These are phyloP conservation scores for Pulveroboletus sp. DNA, from an alignment of 768 basidiomycete species.

Conservation along the genomic window DNA sequence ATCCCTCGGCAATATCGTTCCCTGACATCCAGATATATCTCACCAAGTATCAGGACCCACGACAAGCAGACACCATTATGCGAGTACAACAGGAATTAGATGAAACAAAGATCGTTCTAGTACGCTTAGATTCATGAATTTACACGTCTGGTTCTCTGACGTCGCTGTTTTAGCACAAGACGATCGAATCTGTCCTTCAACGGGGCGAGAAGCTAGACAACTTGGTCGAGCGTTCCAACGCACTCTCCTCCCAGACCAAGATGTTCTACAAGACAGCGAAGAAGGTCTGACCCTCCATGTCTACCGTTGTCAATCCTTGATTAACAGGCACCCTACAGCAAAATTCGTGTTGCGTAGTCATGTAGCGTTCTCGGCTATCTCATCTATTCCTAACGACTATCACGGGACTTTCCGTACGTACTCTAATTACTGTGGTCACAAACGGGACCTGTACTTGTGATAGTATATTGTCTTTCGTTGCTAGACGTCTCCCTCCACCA, in stretches of 20 bases:
- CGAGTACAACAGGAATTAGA: slow-evolving; percentile 96
- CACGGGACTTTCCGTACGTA: slow-evolving; percentile 20
- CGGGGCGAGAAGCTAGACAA: slow-evolving; percentile 96
- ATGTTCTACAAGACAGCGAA: slow-evolving; percentile 99
- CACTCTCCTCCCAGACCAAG: slow-evolving; percentile 86
- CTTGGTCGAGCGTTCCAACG: slow-evolving; percentile 89
- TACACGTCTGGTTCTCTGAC: background rate
- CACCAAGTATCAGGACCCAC: slow-evolving; percentile 93
- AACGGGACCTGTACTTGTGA: slow-evolving; percentile 4
- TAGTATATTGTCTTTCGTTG: slow-evolving; percentile 5
- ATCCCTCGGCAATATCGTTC: slow-evolving; percentile 68
- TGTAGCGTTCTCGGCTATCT: slow-evolving; percentile 40
- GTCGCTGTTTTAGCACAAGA: slow-evolving; percentile 74
- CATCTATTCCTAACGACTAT: slow-evolving; percentile 13
- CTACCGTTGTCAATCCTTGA: background rate
- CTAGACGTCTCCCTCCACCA: background rate
- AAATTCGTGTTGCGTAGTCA: slow-evolving; percentile 92
- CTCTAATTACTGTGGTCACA: slow-evolving; percentile 9
- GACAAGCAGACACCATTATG: slow-evolving; percentile 97
- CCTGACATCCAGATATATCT: slow-evolving; percentile 73
- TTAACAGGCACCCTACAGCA: slow-evolving; percentile 48
- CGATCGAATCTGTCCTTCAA: slow-evolving; percentile 94
- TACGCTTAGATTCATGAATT: slow-evolving; percentile 36
- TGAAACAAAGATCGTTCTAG: slow-evolving; percentile 98
- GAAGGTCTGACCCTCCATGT: slow-evolving; percentile 58